These are phyloP conservation scores for Abrus pulchellus DNA, from an alignment of 306 rosid species.

Conservation along the genomic window DNA sequence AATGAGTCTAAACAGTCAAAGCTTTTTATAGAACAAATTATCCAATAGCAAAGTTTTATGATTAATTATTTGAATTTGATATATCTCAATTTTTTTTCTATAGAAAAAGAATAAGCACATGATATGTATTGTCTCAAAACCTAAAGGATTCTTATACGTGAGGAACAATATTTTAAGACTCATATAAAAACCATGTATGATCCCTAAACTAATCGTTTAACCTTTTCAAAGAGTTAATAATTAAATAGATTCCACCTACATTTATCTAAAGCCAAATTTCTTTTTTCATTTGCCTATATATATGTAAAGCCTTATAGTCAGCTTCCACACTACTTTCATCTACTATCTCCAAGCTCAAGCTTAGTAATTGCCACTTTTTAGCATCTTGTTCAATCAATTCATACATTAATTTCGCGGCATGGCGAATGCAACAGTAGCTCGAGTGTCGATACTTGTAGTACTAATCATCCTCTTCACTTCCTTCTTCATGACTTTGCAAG, in stretches of 20 bases:
- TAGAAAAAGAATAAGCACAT: neutral
- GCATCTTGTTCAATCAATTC: neutral
- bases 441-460: slow-evolving; percentile 11
- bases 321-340: slow-evolving; percentile 21
- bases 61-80: neutral
- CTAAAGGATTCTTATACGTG: neutral
- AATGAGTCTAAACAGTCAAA: too few relatives aligned
- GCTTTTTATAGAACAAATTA: too few relatives aligned
- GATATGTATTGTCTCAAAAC: neutral
- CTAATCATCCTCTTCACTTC: slow-evolving; percentile 39
- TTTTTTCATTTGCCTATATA: neutral
- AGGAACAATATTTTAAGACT: neutral
- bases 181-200: too few relatives aligned
- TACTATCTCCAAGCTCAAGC: neutral
- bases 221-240: neutral
- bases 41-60: neutral
- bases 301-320: neutral
- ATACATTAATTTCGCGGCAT: slow-evolving; percentile 12
- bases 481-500: slow-evolving; percentile 38
- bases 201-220: too few relatives aligned
- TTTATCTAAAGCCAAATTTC: neutral
- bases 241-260: slow-evolving; percentile 4
- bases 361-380: neutral
- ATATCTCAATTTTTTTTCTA: neutral
- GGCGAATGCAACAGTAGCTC: slow-evolving; percentile 19